Base-by-base conservation (phyloP, 495 filamentous ascomycete genomes). In the Penicillium simplicissimum region DNA sequence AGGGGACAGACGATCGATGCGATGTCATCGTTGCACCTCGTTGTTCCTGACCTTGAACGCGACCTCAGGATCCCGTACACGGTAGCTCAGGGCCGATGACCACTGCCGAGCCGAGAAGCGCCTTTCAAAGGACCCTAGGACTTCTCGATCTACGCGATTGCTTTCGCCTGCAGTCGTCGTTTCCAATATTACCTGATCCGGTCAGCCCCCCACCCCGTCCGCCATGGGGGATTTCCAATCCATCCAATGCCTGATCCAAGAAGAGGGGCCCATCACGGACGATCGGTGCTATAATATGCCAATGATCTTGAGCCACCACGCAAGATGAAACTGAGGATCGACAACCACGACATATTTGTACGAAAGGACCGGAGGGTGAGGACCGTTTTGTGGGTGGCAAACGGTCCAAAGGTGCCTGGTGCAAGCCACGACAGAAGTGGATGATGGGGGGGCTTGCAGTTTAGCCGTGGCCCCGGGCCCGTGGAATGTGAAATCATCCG, bases 401-500 rank as follows among this genome's bases (percentile, higher is more conserved):
- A 31, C 25, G 25, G 19, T 23, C 31, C 33, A n/a, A n/a, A 48
- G 51, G 51, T 14, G n/a, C 51, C 4, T 36, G 9, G 5, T 33
- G 14, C 8, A 9, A 47, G 23, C 54, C 36, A 28, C 25, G 31
- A 47, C 23, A 57, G 13, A 43, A 23, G 31, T 34, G 55, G 37
- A 52, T 19, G 33, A 36, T 28, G 4, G 25, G 33, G 33, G 43
- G 55, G 38, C 25, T 28, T 47, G 43, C 55, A 33, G 28, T 48
- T 34, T 55, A 43, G 53, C 35, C 37, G 37, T 55, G 36, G 37
- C n/a, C n/a, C n/a, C n/a, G n/a, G n/a, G n/a, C 25, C 35, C 37
- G 37, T 55, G 53, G 37, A 40, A 55, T 55, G 53, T 21, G 53
- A 55, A 43, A 55, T 25, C 19, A 55, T 55, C 36, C 35, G 51